Conservation (phyloP, 176 grass and related monocot species). For the Puccinellia tenuiflora region DNA sequence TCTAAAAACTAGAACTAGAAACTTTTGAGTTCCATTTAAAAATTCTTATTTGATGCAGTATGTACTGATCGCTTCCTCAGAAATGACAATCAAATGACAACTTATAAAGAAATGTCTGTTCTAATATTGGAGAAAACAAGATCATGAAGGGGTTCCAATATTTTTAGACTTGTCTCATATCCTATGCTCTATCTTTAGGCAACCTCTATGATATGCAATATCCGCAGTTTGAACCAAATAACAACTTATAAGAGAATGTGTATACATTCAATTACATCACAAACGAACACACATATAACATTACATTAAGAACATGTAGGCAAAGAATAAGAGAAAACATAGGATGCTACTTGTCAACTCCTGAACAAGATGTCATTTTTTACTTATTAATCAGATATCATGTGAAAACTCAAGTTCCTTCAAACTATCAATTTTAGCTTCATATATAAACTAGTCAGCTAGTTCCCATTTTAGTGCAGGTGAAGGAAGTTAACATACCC, state of each 20-base stretch:
- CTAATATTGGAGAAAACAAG: neutral
- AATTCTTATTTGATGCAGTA: neutral
- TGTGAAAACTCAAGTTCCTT: neutral
- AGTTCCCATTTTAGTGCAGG: neutral
- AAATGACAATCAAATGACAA: neutral
- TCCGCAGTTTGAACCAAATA: neutral
- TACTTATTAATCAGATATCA: neutral
- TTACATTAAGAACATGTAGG: neutral
- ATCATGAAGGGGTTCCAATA: neutral
- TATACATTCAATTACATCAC: neutral
- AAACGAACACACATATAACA: neutral
- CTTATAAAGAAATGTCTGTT: neutral
- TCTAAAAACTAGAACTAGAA: neutral
- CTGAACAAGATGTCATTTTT: neutral
- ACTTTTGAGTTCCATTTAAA: neutral
- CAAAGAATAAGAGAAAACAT: neutral
- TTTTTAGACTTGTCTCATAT: neutral
- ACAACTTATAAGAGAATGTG: neutral
- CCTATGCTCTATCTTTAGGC: neutral
- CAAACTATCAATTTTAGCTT: neutral
- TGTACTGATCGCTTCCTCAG: neutral
- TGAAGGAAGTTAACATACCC: conserved; percentile 48
- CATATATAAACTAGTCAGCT: neutral
- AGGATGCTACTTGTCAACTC: neutral
- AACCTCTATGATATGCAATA: neutral